These are phyloP conservation scores for Candida stauntonica DNA, from an alignment of 805 yeast genomes.

Conservation along the genomic window DNA sequence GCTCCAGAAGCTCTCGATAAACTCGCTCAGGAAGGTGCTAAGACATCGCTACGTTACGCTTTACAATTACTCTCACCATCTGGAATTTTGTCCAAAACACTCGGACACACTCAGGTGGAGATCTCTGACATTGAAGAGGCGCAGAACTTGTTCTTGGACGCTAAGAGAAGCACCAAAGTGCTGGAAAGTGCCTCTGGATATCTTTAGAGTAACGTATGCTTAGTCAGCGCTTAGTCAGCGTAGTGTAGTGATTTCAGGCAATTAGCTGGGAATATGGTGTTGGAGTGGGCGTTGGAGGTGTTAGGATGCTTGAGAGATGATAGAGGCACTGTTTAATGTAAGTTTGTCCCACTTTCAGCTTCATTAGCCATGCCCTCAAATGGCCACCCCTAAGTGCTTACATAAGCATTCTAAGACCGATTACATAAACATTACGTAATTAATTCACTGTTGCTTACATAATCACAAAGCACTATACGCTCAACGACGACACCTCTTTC, in stretches of 20 bases:
- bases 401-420: too few relatives aligned
- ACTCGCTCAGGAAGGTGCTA: slow-evolving; percentile 69
- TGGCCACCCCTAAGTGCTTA: too few relatives aligned
- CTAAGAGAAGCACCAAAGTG: slow-evolving; percentile 71
- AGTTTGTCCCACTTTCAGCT: too few relatives aligned
- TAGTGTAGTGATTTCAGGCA: too few relatives aligned
- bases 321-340: too few relatives aligned
- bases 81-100: slow-evolving; percentile 71
- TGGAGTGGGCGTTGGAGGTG: too few relatives aligned
- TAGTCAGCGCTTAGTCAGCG: too few relatives aligned
- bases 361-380: too few relatives aligned
- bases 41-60: slow-evolving; percentile 85
- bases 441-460: too few relatives aligned
- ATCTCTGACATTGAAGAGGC: slow-evolving; percentile 80
- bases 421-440: too few relatives aligned
- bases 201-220: slow-evolving; percentile 20
- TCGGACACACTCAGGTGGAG: slow-evolving; percentile 64
- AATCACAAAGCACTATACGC: background rate
- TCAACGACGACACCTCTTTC: slow-evolving; percentile 53
- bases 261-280: too few relatives aligned
- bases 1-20: slow-evolving; percentile 65
- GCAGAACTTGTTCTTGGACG: slow-evolving; percentile 77
- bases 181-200: slow-evolving; percentile 37
- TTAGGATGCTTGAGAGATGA: too few relatives aligned
- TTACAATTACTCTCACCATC: slow-evolving; percentile 89